Base-by-base conservation (phyloP, 805 yeast species). In the Lipomyces mesembrius region DNA sequence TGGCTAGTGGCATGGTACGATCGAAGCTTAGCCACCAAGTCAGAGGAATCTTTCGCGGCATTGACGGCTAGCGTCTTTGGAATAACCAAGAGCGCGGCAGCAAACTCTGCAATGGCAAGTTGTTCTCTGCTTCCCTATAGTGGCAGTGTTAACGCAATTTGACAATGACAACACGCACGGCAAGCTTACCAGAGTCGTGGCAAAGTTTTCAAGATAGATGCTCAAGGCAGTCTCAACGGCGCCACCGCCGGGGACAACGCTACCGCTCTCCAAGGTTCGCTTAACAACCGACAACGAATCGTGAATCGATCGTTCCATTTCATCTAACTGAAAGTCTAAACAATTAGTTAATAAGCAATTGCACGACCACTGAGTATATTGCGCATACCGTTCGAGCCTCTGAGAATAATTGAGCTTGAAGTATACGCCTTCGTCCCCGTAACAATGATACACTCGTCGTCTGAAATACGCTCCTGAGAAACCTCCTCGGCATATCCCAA, bases 231-330 rank as follows among this genome's bases (percentile, higher is more conserved):
- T 85, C 81, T 95, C 99, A 46, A 95, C 99, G n/a, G 97, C 96
- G 68, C 99, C 99, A 72, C 99, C 99, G 69, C 99, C 99, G 55
- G 99, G 98, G 5, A 95, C 99, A 65, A 96, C 93, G 72, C 85
- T 81, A 25, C 98, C 98, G 75, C 94, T 87, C 79, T 95, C 99
- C 72, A 96, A 84, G 12, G 98, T 92, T 77, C 99, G 88, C 82
- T 95, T 95, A 49, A 95, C 97, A 49, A 95, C 99, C 57, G 92
- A 88, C 71, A 95, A 83, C 2, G 98, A 91, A 78, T 95, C 99
- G 76, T 92, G 98, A 68, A 96, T 79, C 0, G 98, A 92, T 79
- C 99, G 87, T 81, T 95, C 97, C 98, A 96, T 94, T 82, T 95
- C 99, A 80, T 95, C 99, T 72, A 95, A 84, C 53, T 96, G 88